These are phyloP conservation scores for Phytophthora idaei DNA, from an alignment of 352 stramenopile species.

Conservation along the genomic window DNA sequence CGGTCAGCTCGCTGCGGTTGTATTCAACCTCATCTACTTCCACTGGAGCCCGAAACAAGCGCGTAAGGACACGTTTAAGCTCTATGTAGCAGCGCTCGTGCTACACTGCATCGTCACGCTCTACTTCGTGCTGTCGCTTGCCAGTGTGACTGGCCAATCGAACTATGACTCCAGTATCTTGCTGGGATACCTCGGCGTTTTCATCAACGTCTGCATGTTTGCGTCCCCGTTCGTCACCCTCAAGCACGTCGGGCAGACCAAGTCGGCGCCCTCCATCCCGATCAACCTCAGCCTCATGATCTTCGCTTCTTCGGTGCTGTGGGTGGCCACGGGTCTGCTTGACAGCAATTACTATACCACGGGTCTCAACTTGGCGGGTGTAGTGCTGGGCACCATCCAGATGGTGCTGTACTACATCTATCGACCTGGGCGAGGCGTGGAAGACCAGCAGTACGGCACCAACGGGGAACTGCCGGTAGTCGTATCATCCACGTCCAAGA, in stretches of 20 bases:
- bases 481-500: constrained; percentile 11
- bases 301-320: constrained; percentile 51
- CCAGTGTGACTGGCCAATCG: constrained; percentile 31
- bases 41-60: constrained; percentile 5
- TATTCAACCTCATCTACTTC: constrained; percentile 36
- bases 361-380: constrained; percentile 41
- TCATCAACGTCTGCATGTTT: constrained; percentile 49
- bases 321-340: constrained; percentile 50
- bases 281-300: constrained; percentile 57
- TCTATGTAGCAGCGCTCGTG: constrained; percentile 5
- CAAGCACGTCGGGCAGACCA: constrained; percentile 43
- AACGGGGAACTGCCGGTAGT: constrained; percentile 6
- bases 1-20: constrained; percentile 13
- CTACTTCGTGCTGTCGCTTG: constrained; percentile 42
- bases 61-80: constrained; percentile 10
- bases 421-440: constrained; percentile 9
- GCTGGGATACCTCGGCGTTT: constrained; percentile 27
- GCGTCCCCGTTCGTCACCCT: constrained; percentile 53
- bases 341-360: constrained; percentile 51
- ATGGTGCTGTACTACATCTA: constrained; percentile 58
- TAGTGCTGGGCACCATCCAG: constrained; percentile 44
- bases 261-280: constrained; percentile 49
- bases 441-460: neutral
- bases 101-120: constrained; percentile 28
- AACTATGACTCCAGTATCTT: constrained; percentile 13